These are phyloP conservation scores for Penicillium cataractarum DNA, from an alignment of 495 filamentous ascomycete genomes.

Conservation along the genomic window DNA sequence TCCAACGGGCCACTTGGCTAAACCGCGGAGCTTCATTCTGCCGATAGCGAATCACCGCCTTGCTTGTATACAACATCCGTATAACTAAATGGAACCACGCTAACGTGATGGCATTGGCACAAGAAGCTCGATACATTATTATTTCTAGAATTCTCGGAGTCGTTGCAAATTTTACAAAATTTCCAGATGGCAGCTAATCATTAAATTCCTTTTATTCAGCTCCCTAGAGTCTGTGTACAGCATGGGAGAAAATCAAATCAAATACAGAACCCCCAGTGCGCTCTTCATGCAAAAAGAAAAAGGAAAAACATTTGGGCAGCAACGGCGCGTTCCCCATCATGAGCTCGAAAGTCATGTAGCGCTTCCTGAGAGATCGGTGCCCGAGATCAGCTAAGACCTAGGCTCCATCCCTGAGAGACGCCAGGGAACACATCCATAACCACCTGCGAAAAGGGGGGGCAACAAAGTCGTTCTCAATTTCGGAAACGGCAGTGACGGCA, in stretches of 20 bases:
- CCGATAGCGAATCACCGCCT: slow-evolving; percentile 36
- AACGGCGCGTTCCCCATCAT: slow-evolving; percentile 1
- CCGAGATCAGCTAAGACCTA: slow-evolving; percentile 1
- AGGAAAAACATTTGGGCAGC: slow-evolving; percentile 19
- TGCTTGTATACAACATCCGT: neutral
- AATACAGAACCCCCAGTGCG: slow-evolving; percentile 32
- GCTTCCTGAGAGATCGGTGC: neutral
- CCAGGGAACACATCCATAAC: slow-evolving; percentile 22
- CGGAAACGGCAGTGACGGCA: slow-evolving; percentile 21
- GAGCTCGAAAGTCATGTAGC: neutral
- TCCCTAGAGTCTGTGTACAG: slow-evolving; percentile 34
- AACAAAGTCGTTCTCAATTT: slow-evolving; percentile 34
- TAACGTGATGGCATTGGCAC: neutral
- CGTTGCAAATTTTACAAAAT: neutral
- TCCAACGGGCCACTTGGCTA: slow-evolving; percentile 48
- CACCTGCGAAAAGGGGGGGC: slow-evolving; percentile 26
- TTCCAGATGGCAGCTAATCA: slow-evolving; percentile 7
- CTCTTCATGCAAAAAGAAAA: slow-evolving; percentile 43
- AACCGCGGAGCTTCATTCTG: slow-evolving; percentile 47
- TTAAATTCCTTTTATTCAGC: slow-evolving; percentile 34
- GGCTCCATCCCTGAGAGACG: neutral
- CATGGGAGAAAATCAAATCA: slow-evolving; percentile 31
- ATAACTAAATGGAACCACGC: neutral
- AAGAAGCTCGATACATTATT: neutral
- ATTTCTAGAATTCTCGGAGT: neutral